Base-by-base conservation (phyloP, 1,284 basidiomycete species). In the Inonotus obliquus region DNA sequence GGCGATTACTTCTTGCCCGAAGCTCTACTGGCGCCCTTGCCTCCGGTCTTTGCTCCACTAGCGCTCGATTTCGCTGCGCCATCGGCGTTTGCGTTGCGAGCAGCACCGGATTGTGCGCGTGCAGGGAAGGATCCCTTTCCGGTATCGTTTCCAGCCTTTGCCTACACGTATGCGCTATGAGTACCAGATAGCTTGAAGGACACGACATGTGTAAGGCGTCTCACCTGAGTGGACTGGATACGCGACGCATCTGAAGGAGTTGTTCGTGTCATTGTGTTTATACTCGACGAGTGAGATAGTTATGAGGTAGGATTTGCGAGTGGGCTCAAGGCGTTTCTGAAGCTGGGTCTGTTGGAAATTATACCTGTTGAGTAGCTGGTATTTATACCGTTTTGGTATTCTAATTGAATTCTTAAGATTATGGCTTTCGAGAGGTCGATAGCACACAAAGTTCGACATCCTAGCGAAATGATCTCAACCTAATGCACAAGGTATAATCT, bases 181-280 rank as follows among this genome's bases (percentile, higher is more conserved):
- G n/a, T n/a, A n/a, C n/a, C n/a, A n/a, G n/a, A n/a, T n/a, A n/a
- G n/a, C n/a, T n/a, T n/a, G n/a, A n/a, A n/a, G n/a, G n/a, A n/a
- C n/a, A n/a, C n/a, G n/a, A n/a, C n/a, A n/a, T n/a, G n/a, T n/a
- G n/a, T n/a, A n/a, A n/a, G n/a, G n/a, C n/a, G n/a, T n/a, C 68
- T 55, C 58, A 74, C 72, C 69, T 73, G 72, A 38, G 70, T 64
- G 14, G 72, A 69, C 69, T 70, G 71, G 60, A 73, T 70, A 53
- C 72, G 71, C n/a, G 72, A 56, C 14, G 72, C 67, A 56, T 70
- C 72, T 32, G 67, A 44, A 35, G 59, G 53, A 54, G 66, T 66
- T 54, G 64, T 69, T 21, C 23, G n/a, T 25, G 54, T 13, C 35
- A 37, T 41, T 21, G 14, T 55, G n/a, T 38, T 38, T n/a, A 21